Evolutionary conservation across 73 alveolate genomes (phyloP).

Genomic region (Symbiodinium natans): DNA sequence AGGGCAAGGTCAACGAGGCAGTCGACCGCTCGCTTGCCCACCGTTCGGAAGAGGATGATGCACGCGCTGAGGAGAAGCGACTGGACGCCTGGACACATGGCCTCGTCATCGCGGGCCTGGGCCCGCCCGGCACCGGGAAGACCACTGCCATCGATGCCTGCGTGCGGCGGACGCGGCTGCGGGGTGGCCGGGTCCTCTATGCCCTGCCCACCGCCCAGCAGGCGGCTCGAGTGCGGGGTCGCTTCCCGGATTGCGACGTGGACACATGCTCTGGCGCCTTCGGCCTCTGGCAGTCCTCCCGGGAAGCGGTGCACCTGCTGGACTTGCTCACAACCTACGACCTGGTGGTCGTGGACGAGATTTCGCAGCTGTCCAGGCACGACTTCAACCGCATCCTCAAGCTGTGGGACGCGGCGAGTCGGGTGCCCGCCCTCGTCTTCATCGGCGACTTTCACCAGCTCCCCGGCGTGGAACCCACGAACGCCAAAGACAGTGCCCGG

Average conservation of each 20-base stretch:
- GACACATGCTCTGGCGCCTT: conserved; percentile 7
- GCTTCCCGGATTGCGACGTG: not conserved
- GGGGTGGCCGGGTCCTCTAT: conserved; percentile 11
- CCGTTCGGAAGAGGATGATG: not conserved
- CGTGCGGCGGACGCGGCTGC: not conserved
- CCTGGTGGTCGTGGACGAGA: conserved; percentile 1
- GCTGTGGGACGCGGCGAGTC: not conserved
- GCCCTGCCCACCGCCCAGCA: conserved; percentile 10
- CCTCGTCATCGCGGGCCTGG: not conserved
- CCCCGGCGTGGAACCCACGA: not conserved
- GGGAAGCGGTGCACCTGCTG: not conserved
- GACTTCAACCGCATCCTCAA: not conserved
- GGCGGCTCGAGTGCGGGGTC: not conserved
- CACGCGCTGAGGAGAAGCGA: not conserved
- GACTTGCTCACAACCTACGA: not conserved
- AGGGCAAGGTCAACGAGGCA: not conserved
- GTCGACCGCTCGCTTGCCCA: not conserved
- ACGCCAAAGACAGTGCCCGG: not conserved
- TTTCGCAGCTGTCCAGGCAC: not conserved
- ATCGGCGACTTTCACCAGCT: conserved; percentile 15
- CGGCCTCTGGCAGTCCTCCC: not conserved
- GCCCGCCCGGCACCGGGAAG: conserved; percentile 42
- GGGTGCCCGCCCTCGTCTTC: not conserved
- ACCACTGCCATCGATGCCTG: not conserved
- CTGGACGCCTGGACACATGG: not conserved